These are phyloP conservation scores for Dendrocalamus latiflorus DNA, from an alignment of 202 grass and related monocot genomes.

Conservation along the genomic window DNA sequence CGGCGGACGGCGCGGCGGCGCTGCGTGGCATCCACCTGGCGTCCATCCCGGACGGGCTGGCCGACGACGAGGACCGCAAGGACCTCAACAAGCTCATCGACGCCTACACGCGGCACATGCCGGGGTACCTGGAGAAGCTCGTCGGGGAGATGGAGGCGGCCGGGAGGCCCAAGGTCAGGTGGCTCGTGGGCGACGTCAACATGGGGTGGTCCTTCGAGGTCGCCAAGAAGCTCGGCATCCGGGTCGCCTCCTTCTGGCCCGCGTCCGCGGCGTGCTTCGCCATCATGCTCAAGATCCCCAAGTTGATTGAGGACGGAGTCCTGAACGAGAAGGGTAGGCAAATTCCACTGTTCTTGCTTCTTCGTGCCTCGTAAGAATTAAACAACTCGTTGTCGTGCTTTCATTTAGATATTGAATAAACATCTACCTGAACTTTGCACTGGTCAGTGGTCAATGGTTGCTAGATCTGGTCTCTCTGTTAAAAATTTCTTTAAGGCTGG, in stretches of 20 bases:
- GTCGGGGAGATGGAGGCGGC: slow-evolving; percentile 27
- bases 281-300: slow-evolving; percentile 44
- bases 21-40: slow-evolving; percentile 28
- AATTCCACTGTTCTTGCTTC: neutral
- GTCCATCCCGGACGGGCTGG: slow-evolving; percentile 51
- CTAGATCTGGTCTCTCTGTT: neutral
- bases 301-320: slow-evolving; percentile 45
- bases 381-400: neutral
- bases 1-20: neutral
- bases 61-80: slow-evolving; percentile 44
- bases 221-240: slow-evolving; percentile 44
- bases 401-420: neutral
- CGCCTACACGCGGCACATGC: slow-evolving; percentile 40
- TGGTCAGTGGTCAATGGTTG: neutral
- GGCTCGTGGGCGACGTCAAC: slow-evolving; percentile 40
- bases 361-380: neutral
- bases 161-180: slow-evolving; percentile 22
- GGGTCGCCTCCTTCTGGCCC: slow-evolving; percentile 42
- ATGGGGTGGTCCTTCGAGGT: slow-evolving; percentile 48
- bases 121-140: slow-evolving; percentile 25
- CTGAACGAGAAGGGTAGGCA: slow-evolving; percentile 40
- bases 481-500: neutral
- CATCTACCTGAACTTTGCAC: neutral
- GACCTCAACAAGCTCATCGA: slow-evolving; percentile 33
- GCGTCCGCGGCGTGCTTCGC: slow-evolving; percentile 30